Conservation (phyloP, 2,329 filamentous ascomycete genomes). For the Ascochyta lentis region DNA sequence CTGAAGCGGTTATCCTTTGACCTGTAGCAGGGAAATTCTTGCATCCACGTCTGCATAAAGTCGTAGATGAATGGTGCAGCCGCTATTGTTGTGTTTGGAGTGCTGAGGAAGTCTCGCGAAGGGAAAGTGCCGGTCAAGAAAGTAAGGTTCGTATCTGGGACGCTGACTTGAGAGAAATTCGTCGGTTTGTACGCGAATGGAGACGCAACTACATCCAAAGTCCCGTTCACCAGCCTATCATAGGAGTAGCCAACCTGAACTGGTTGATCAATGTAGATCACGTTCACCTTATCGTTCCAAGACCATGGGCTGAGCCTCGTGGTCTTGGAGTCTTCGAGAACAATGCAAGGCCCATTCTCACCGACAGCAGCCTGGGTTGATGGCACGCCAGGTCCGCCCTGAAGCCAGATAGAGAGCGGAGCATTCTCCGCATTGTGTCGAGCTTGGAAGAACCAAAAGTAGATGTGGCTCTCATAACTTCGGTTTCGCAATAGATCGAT, state of each 20-base stretch:
- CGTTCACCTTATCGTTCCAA: conserved; percentile 42
- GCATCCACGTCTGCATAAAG: conserved; percentile 25
- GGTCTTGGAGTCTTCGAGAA: conserved; percentile 25
- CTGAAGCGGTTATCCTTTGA: conserved; percentile 27
- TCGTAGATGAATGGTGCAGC: conserved; percentile 23
- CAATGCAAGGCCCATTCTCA: conserved; percentile 23
- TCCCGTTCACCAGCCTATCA: conserved; percentile 18
- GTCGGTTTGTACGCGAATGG: not conserved
- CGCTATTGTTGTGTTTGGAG: conserved; percentile 22
- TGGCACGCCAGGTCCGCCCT: conserved; percentile 23
- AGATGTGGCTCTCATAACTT: conserved; percentile 24
- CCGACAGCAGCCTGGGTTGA: conserved; percentile 25
- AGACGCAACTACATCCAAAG: conserved; percentile 6
- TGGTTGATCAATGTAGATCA: conserved; percentile 73
- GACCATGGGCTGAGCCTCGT: conserved; percentile 25
- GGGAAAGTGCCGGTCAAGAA: conserved; percentile 18
- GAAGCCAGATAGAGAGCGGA: conserved; percentile 22
- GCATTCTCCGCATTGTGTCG: conserved; percentile 22
- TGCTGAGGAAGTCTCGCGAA: conserved; percentile 1
- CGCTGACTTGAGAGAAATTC: conserved; percentile 16
- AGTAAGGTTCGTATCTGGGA: conserved; percentile 14
- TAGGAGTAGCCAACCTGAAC: conserved; percentile 63
- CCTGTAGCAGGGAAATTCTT: conserved; percentile 27
- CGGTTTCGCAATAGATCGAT: conserved; percentile 7
- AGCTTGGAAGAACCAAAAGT: conserved; percentile 30